phyloP scores from a whole-genome alignment of 495 filamentous ascomycete species.

The Aspergillus hancockii region DNA sequence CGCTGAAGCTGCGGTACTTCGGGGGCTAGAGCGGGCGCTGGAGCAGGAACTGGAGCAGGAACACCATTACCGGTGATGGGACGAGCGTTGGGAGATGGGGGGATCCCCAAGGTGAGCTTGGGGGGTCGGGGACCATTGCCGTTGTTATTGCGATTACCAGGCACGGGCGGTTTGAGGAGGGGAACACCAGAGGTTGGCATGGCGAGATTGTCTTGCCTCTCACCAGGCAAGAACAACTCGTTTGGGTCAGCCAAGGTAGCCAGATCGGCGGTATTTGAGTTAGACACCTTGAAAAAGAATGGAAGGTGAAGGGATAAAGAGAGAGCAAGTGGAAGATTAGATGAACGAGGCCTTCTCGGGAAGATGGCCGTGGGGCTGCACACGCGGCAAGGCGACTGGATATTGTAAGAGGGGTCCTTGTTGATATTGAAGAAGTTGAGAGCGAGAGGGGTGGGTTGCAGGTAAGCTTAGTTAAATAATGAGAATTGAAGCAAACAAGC shows the following conservation, averaged over 20 bases:
- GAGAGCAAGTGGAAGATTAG: constrained; percentile 9
- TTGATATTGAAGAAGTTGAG: background rate
- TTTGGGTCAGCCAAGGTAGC: constrained; percentile 47
- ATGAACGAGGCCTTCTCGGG: constrained; percentile 8
- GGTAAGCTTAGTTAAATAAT: background rate
- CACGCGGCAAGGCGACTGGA: constrained; percentile 11
- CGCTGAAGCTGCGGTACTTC: constrained; percentile 33
- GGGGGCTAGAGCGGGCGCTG: constrained; percentile 23
- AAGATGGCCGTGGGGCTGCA: constrained; percentile 24
- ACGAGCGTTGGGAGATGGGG: constrained; percentile 76
- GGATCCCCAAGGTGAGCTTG: constrained; percentile 83
- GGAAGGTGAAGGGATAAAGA: constrained; percentile 9
- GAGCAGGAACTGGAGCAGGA: constrained; percentile 26
- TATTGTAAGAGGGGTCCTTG: constrained; percentile 13
- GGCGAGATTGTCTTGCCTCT: constrained; percentile 54
- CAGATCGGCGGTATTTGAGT: constrained; percentile 36
- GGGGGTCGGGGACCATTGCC: constrained; percentile 62
- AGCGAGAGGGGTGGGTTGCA: background rate
- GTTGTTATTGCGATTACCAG: constrained; percentile 66
- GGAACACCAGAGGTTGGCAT: constrained; percentile 76
- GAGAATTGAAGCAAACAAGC: constrained; percentile 8
- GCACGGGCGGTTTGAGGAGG: constrained; percentile 80
- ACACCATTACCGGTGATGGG: constrained; percentile 53
- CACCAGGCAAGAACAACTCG: constrained; percentile 50
- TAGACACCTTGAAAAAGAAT: constrained; percentile 23